Evolutionary conservation across 1,284 basidiomycete genomes (phyloP).

Genomic region (Cutaneotrichosporon arboriforme): DNA sequence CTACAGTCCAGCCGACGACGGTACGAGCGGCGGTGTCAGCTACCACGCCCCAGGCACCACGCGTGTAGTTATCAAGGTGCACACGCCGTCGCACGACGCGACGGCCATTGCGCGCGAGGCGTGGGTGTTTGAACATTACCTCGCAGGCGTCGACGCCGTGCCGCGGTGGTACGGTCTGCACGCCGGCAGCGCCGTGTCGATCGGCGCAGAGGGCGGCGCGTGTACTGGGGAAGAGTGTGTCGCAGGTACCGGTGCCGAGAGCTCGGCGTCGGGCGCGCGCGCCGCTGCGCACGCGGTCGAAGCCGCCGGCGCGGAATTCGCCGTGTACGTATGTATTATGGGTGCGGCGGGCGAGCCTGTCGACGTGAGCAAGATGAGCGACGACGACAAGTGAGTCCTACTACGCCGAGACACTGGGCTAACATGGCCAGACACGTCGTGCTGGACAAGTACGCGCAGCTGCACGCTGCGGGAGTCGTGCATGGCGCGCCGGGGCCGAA

Average conservation of each 20-base stretch:
- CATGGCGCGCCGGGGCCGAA: slow-evolving; percentile 1
- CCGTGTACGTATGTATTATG: too few relatives aligned
- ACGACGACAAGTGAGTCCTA: not conserved
- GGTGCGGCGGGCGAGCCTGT: too few relatives aligned
- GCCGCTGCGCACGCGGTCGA: too few relatives aligned
- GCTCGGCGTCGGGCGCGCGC: too few relatives aligned
- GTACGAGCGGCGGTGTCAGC: too few relatives aligned
- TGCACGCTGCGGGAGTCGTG: slow-evolving; percentile 3
- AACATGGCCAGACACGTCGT: not conserved
- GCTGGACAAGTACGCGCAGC: slow-evolving; percentile 3
- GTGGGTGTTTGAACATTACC: not conserved
- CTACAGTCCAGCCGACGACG: too few relatives aligned
- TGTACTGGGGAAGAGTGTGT: not conserved
- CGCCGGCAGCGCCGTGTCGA: not conserved
- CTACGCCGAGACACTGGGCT: not conserved
- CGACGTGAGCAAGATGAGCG: not conserved
- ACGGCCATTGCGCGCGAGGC: not conserved
- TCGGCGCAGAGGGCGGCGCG: not conserved
- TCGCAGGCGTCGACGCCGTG: not conserved
- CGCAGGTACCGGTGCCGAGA: not conserved
- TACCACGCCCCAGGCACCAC: too few relatives aligned
- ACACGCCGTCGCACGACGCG: not conserved
- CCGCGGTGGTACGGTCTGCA: not conserved
- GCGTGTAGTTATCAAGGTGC: not conserved
- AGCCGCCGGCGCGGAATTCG: too few relatives aligned